Evolutionary conservation across 805 yeast genomes (phyloP).

Genomic region (Candida gorgasii): DNA sequence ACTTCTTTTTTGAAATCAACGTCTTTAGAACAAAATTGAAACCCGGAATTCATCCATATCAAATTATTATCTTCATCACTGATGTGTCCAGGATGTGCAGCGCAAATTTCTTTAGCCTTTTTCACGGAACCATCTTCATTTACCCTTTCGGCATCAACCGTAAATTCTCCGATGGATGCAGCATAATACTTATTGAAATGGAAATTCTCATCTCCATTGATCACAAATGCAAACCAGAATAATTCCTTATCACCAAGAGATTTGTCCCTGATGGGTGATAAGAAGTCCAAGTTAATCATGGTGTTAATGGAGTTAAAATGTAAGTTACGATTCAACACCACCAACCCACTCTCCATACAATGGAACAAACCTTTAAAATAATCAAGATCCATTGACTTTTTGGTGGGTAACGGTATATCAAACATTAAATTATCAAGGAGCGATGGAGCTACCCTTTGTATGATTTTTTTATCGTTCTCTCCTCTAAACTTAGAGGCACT

Average conservation of each 20-base stretch:
- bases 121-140: conserved; percentile 18
- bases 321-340: conserved; percentile 23
- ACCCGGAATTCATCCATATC: conserved; percentile 48
- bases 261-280: conserved; percentile 22
- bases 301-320: conserved; percentile 28
- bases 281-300: conserved; percentile 31
- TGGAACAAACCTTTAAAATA: conserved; percentile 42
- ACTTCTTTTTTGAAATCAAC: conserved; percentile 38
- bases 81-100: conserved; percentile 47
- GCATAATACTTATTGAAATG: conserved; percentile 26
- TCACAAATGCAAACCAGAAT: conserved; percentile 31
- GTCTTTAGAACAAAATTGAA: conserved; percentile 38
- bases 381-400: conserved; percentile 27
- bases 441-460: conserved; percentile 29
- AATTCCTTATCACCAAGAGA: conserved; percentile 34
- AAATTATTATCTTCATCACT: conserved; percentile 30
- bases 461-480: conserved; percentile 21
- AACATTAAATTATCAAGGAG: conserved; percentile 30
- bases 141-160: conserved; percentile 27
- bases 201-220: conserved; percentile 29
- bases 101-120: conserved; percentile 32
- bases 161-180: conserved; percentile 31
- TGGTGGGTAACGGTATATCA: conserved; percentile 36
- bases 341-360: conserved; percentile 36
- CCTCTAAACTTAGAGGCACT: conserved; percentile 27